Evolutionary conservation across 2,329 filamentous ascomycete genomes (phyloP), one percentile per base, ranked within the genome.

Genomic region (Botrytis sinoallii): DNA sequence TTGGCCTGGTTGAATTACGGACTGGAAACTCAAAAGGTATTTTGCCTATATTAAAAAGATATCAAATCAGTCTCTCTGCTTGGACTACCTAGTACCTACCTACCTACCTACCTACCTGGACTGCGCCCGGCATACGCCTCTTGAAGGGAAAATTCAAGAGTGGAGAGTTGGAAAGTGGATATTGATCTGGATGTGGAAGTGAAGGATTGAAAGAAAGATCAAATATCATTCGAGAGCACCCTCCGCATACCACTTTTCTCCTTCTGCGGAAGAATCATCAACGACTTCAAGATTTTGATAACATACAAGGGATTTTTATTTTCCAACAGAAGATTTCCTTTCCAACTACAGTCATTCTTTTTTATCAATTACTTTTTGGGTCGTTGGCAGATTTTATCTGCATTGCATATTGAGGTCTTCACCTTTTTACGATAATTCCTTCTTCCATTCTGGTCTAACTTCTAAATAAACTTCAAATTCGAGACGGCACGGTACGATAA

Each of bases 261-360:
- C 35, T 52, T 52, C 25, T 52, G 48, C 25, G 48, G 38, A 61
- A 38, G 35, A 16, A n/a, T 38, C 48, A 70, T 61, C 57, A 55
- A 29, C 69, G 22, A 40, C 67, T 71, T 71, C 69, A 42, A 29
- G 25, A 32, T 38, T 71, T 48, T 4, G 1, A 32, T 32, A 32
- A n/a, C 10, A 70, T 29, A 29, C 29, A 3, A 48, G 32, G 32
- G 25, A 57, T 52, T 46, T 48, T 72, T 9, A 22, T 14, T 52
- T n/a, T 52, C 20, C 1, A 3, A 16, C 32, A 29, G 20, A 35
- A 35, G 5, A 16, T 55, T 29, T 42, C 42, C n/a, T 40, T 68
- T 48, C 70, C 70, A 72, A 72, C 70, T 72, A 67, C 40, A 20
- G 63, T 72, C 70, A 72, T 40, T 72, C 70, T 59, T 72, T 72